Conservation (phyloP, 1,284 basidiomycete genomes). For the Ganoderma boninense region DNA sequence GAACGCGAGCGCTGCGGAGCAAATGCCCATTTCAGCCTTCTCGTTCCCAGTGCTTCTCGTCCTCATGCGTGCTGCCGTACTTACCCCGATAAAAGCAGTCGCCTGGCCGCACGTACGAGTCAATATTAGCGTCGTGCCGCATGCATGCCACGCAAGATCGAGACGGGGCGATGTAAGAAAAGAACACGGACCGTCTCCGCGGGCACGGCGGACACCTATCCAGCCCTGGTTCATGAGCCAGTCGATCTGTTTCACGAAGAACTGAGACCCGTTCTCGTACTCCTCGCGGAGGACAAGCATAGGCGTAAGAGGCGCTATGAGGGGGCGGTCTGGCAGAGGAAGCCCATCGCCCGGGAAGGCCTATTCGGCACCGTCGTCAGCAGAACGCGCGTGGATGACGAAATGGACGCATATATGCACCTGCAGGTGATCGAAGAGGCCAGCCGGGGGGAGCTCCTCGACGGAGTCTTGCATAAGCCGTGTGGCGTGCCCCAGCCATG, state of each 20-base stretch:
- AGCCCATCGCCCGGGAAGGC: conserved; percentile 27
- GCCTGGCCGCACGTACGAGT: conserved; percentile 41
- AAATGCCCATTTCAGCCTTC: conserved; percentile 10
- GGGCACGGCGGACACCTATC: conserved; percentile 68
- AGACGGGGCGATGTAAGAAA: not conserved
- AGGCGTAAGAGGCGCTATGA: conserved; percentile 58
- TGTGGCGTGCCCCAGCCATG: not conserved
- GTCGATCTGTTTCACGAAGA: conserved; percentile 75
- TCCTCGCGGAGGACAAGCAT: conserved; percentile 65
- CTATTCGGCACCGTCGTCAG: conserved; percentile 9
- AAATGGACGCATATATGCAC: conserved; percentile 17
- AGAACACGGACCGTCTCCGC: conserved; percentile 53
- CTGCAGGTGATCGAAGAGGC: conserved; percentile 33
- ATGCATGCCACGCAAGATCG: not conserved
- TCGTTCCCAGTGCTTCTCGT: not conserved
- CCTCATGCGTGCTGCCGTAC: not conserved
- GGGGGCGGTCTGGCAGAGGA: conserved; percentile 50
- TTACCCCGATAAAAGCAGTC: conserved; percentile 72
- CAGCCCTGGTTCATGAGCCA: conserved; percentile 66
- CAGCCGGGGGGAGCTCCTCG: conserved; percentile 25
- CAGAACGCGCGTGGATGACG: not conserved
- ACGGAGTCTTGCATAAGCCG: not conserved
- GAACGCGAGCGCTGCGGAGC: conserved; percentile 59
- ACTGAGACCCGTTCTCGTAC: conserved; percentile 65
- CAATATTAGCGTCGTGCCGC: conserved; percentile 1